Base-by-base conservation (phyloP, 225 moss, liverwort and hornwort species). In the Bryum argenteum region DNA sequence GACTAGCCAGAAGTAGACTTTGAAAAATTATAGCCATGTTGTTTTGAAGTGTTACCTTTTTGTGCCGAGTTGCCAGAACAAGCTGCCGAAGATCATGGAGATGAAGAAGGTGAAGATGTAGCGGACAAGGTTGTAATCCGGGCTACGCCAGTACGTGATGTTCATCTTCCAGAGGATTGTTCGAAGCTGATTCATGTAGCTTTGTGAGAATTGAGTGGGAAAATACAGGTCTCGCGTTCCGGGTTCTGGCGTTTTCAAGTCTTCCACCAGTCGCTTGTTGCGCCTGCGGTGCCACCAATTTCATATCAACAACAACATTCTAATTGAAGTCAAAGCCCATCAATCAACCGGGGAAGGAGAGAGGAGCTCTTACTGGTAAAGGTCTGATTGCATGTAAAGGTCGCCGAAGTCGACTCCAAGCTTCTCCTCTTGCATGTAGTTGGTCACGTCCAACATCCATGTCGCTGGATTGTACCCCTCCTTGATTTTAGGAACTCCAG, bases 91-190 rank as follows among this genome's bases (percentile, higher is more conserved):
- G 6, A 87, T 77, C 10, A 87, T 3, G 7, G 80, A 69, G 15
- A 75, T 73, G 20, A 63, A 19, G 14, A 83, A 2, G 15, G 87
- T 76, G 75, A 87, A 87, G 75, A 69, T 59, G 11, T 75, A 58
- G 23, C 87, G 82, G 18, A 81, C 75, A 8, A 87, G 66, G 67
- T 83, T 87, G 69, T 87, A 87, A 9, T 77, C 80, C 0, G 87
- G 83, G 71, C 83, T 87, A 12, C 87, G 87, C 87, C 87, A 87
- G 40, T 87, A 83, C 0, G 87, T 83, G 26, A 83, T 74, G 54
- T 72, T 63, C 76, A 81, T 78, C 58, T 87, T 87, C 87, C 87
- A 87, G 7, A 87, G 63, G 43, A 83, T 83, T 43, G 71, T 78
- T 72, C 47, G 56, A 1, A 83, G 64, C 54, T 87, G 87, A 11